Evolutionary conservation across 1,284 basidiomycete genomes (phyloP), one percentile per base, ranked within the genome.

Genomic region (Taiwanofungus camphoratus): DNA sequence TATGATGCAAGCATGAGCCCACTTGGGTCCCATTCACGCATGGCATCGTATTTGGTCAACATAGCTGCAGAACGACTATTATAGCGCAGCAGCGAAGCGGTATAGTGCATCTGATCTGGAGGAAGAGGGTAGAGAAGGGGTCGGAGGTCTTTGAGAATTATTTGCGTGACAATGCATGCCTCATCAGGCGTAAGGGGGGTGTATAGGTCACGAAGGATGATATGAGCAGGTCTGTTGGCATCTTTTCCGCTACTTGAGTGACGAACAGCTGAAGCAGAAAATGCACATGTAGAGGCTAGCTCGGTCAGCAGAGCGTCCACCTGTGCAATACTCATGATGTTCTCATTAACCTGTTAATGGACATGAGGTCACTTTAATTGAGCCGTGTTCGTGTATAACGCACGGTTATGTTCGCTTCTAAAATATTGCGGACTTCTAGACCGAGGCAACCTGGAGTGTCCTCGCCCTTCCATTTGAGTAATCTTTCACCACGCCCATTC

Each of bases 131-230:
- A 86, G 0, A 92, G 60, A 2, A 93, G 57, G 1, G 90, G 88
- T 15, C 82, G 74, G 0, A 94, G 65, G 58, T 93, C 91, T 49
- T 85, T 86, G 19, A 94, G 71, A 44, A 95, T 86, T 46, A 94
- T 82, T 57, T 94, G 89, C 0, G 82, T 81, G 38, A 92, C 66
- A 42, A 83, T 74, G 0, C 76, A 68, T 0, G 82, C 73, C 32
- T 87, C 82, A 4, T 61, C 60, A 0, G 87, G 76, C 0, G 77
- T 67, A 3, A 89, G 60, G 2, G 62, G 58, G 15, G 68, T 63
- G 50, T 77, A 87, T 2, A 89, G 66, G 13, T 66, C 58, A 13
- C 64, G 62, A 3, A 88, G 63, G 39, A 87, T 75, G 0, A 57
- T 55, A 16, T 60, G 57, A 21, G 68, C 65, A 2, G 61, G 54